Conservation (phyloP, 805 yeast genomes). For the Wickerhamiella sorbophila region DNA sequence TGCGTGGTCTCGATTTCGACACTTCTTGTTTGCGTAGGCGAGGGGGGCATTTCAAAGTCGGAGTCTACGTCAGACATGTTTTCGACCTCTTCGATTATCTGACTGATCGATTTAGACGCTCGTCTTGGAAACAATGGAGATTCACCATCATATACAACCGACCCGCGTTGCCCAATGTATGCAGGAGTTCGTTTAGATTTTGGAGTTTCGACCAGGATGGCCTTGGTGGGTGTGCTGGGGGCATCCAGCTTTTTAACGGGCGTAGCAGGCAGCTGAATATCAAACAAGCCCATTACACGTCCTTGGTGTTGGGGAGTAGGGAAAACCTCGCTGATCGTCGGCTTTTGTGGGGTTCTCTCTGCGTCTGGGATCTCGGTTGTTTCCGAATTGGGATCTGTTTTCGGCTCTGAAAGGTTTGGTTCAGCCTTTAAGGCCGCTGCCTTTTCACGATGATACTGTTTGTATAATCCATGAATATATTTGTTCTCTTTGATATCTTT, state of each 20-base stretch:
- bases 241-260: slow-evolving; percentile 8
- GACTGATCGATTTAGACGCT: not conserved
- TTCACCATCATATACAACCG: not conserved
- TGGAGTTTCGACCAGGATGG: slow-evolving; percentile 7
- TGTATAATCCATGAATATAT: slow-evolving; percentile 22
- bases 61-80: slow-evolving; percentile 1
- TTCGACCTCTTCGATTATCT: not conserved
- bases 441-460: slow-evolving; percentile 1
- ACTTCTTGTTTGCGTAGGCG: not conserved
- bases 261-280: slow-evolving; percentile 28
- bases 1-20: not conserved
- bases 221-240: slow-evolving; percentile 6
- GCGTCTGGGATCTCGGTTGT: not conserved
- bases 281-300: slow-evolving; percentile 58
- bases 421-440: not conserved
- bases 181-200: slow-evolving; percentile 8
- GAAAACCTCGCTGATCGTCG: slow-evolving; percentile 36
- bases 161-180: slow-evolving; percentile 1
- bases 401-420: not conserved
- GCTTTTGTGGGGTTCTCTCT: slow-evolving; percentile 6
- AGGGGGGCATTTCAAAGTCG: not conserved
- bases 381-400: not conserved
- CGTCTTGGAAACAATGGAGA: not conserved
- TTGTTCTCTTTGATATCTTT: slow-evolving; percentile 33
- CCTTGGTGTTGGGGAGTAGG: slow-evolving; percentile 86